Percentiles rank a stretch among this genome's conserved stretches.
These are phyloP conservation scores for Marasmius tenuissimus DNA, from an alignment of 1,284 basidiomycete genomes.

Conservation along the genomic window DNA sequence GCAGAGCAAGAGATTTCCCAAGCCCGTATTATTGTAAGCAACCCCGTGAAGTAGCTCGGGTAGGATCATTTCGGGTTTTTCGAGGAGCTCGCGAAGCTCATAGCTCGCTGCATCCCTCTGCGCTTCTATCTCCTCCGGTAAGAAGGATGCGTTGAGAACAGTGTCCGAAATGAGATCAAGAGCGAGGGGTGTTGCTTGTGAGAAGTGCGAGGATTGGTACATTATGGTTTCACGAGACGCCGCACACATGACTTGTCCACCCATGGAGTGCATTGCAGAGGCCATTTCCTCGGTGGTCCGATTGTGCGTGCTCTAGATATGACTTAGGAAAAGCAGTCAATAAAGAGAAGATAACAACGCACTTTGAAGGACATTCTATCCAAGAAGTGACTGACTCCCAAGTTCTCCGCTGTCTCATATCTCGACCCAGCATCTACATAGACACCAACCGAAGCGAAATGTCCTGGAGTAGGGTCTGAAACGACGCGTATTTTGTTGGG, in stretches of 20 bases:
- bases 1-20: constrained; percentile 90
- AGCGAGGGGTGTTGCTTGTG: constrained; percentile 79
- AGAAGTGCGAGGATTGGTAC: constrained; percentile 97
- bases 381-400: constrained; percentile 88
- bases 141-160: constrained; percentile 78
- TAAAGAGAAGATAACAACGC: constrained; percentile 16
- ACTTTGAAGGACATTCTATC: constrained; percentile 98
- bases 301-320: constrained; percentile 52
- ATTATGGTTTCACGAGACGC: constrained; percentile 94
- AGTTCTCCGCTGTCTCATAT: constrained; percentile 80
- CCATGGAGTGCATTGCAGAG: constrained; percentile 79
- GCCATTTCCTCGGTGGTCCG: constrained; percentile 79
- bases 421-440: constrained; percentile 94
- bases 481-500: constrained; percentile 92
- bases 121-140: constrained; percentile 77
- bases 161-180: constrained; percentile 92
- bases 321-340: constrained; percentile 3
- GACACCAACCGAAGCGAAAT: constrained; percentile 93
- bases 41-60: constrained; percentile 90
- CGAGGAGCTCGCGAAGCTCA: constrained; percentile 86
- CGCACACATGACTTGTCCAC: constrained; percentile 91
- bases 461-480: constrained; percentile 88
- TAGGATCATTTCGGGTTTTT: constrained; percentile 94
- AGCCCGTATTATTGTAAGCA: constrained; percentile 77
- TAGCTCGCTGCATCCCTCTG: constrained; percentile 92